Percentiles rank a stretch among this genome's conserved stretches.
phyloP scores from a whole-genome alignment of 1,284 basidiomycete genomes.

The Irpex sp. region DNA sequence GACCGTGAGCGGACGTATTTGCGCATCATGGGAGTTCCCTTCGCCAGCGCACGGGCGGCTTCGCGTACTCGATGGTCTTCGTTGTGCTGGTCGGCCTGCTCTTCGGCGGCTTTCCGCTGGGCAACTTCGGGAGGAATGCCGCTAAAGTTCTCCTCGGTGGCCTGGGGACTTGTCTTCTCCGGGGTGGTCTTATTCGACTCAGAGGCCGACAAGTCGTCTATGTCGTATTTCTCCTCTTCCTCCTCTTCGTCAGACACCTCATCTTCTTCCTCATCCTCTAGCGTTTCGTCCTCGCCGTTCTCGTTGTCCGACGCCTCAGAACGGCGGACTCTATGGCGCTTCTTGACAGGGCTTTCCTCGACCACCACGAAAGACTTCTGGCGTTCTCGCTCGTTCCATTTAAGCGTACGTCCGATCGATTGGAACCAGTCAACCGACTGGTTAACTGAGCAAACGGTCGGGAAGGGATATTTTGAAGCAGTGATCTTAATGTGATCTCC shows the following conservation, averaged over 20 bases:
- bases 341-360: conserved; percentile 69
- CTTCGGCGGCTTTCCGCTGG: conserved; percentile 26
- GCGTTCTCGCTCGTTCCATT: conserved; percentile 97
- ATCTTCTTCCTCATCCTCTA: conserved; percentile 34
- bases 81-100: conserved; percentile 6
- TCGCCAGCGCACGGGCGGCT: conserved; percentile 32
- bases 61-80: conserved; percentile 24
- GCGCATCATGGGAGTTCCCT: conserved; percentile 30
- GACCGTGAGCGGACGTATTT: conserved; percentile 34
- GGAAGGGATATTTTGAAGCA: conserved; percentile 97
- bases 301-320: conserved; percentile 8
- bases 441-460: conserved; percentile 96
- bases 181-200: conserved; percentile 19
- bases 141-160: neutral
- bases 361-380: conserved; percentile 99
- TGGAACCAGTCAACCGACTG: conserved; percentile 99
- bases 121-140: conserved; percentile 35
- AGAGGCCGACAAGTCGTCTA: conserved; percentile 75
- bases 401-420: conserved; percentile 91
- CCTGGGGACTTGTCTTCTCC: neutral
- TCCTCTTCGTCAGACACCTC: conserved; percentile 54
- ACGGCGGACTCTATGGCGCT: conserved; percentile 26
- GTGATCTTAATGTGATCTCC: conserved; percentile 99
- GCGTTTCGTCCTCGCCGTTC: conserved; percentile 13
- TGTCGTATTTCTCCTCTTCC: conserved; percentile 86